Conservation (phyloP, 441 rosid species). For the Raphanus hybrid region DNA sequence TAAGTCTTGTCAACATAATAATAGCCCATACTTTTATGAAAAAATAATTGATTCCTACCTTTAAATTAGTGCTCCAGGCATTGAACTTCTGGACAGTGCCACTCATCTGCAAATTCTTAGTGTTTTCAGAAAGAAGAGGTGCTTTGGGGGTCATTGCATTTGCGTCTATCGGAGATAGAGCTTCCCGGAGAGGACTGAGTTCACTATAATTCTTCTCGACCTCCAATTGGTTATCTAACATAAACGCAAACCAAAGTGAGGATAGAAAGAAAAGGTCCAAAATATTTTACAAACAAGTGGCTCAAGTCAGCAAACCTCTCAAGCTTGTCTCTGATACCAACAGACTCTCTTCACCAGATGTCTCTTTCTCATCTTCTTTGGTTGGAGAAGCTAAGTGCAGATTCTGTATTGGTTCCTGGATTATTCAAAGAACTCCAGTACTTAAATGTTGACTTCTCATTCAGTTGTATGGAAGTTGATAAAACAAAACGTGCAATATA, state of each 20-base stretch:
- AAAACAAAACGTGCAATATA: no score
- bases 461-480: neutral
- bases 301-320: slow-evolving; percentile 44
- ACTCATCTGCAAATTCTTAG: slow-evolving; percentile 38
- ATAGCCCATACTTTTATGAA: neutral
- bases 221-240: slow-evolving; percentile 40
- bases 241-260: slow-evolving; percentile 17
- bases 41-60: slow-evolving; percentile 46
- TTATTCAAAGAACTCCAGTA: slow-evolving; percentile 11
- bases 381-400: slow-evolving; percentile 38
- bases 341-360: slow-evolving; percentile 27
- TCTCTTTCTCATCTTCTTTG: slow-evolving; percentile 32
- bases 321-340: slow-evolving; percentile 31
- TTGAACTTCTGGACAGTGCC: slow-evolving; percentile 62
- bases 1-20: neutral
- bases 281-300: neutral
- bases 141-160: slow-evolving; percentile 59
- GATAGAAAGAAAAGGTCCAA: neutral
- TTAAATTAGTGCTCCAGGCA: slow-evolving; percentile 60
- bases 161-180: slow-evolving; percentile 62
- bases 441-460: neutral
- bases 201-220: slow-evolving; percentile 37
- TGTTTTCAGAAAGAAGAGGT: slow-evolving; percentile 34
- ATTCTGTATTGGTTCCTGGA: slow-evolving; percentile 48
- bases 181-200: slow-evolving; percentile 57